Base-by-base conservation (phyloP, 2,329 filamentous ascomycete genomes). In the Ascochyta fabae region DNA sequence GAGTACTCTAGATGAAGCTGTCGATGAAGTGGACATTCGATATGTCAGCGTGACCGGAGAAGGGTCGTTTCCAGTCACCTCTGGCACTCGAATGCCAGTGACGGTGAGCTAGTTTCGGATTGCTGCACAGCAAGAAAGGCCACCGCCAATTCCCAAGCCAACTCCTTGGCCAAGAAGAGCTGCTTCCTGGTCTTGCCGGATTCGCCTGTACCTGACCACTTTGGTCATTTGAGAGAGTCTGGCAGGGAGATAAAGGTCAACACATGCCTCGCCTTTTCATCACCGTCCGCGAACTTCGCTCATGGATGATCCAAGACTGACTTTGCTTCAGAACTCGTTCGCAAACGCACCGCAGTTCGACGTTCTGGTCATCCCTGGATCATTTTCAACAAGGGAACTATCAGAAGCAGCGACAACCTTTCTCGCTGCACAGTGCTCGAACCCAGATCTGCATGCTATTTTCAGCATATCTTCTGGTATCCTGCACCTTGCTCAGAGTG, bases 211-310 rank as follows among this genome's bases (percentile, higher is more conserved):
- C 62, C 67, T 68, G 67, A 50, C 61, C 68, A 39, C 53, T 42
- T 57, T 61, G 64, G 66, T 62, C 64, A 68, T 69, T 62, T 69
- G 56, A 66, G 63, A 70, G 66, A 70, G 53, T 70, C 70, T 74
- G 67, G 70, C 71, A 65, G 62, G 68, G 70, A 74, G 69, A 64
- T 59, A 73, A 73, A 74, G 70, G 71, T 73, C 65, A 71, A 69
- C 61, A 67, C 60, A 58, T 54, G 38, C 67, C 68, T 59, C 40
- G 26, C 33, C n/a, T 50, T 34, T 35, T 40, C 48, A 40, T 57
- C 58, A 56, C 42, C 41, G 38, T 36, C 35, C 48, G 36, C 56
- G 49, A 33, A 49, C 27, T 13, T 34, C 13, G 10, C 22, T 26
- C 5, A 35, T 4, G n/a, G 23, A 38, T 33, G 29, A 34, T 35